Evolutionary conservation across 2,329 filamentous ascomycete species (phyloP), one percentile per base, ranked within the genome.

Genomic region (Penicillium rolfsii): DNA sequence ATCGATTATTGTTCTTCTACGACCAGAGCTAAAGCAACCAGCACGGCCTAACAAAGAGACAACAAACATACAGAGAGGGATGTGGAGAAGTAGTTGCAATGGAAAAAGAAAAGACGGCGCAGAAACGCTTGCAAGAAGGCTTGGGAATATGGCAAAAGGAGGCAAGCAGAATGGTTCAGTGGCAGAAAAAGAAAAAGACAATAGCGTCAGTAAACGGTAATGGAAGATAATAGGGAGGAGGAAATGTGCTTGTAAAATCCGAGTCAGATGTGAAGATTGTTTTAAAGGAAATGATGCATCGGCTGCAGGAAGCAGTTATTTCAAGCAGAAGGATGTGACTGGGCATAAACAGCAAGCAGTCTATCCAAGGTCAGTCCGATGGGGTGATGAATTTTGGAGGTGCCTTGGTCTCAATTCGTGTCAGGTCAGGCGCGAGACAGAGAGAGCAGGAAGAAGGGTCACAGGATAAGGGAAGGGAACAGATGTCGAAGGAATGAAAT

Each of bases 101-200:
- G 1, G 9, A 33, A 11, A 33, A 33, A 4, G 46, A 12, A 19
- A 35, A 26, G 16, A 8, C 2, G 30, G 30, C 58, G 52, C 43
- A 50, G 49, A 59, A 61, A 60, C 59, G 62, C 64, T 64, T 57
- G 55, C 41, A 57, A 60, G 38, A 22, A 64, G 56, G 57, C 57
- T 61, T 68, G 66, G 65, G 65, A 66, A 68, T 70, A 68, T 66
- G 62, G 67, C 50, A 64, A 59, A 64, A 61, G 19, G 48, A 59
- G 41, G 61, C 59, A 66, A 58, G 26, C 58, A 64, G 64, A 52
- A 46, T 24, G 22, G 22, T 36, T 38, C 22, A 24, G 11, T 28
- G 41, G n/a, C 28, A 35, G 33, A 53, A 19, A n/a, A 38, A 8
- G 49, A 43, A 36, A 45, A 43, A 24, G 7, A 41, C 16, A 55